These are phyloP conservation scores for Agrocybe praecox DNA, from an alignment of 768 basidiomycete genomes.

Conservation along the genomic window DNA sequence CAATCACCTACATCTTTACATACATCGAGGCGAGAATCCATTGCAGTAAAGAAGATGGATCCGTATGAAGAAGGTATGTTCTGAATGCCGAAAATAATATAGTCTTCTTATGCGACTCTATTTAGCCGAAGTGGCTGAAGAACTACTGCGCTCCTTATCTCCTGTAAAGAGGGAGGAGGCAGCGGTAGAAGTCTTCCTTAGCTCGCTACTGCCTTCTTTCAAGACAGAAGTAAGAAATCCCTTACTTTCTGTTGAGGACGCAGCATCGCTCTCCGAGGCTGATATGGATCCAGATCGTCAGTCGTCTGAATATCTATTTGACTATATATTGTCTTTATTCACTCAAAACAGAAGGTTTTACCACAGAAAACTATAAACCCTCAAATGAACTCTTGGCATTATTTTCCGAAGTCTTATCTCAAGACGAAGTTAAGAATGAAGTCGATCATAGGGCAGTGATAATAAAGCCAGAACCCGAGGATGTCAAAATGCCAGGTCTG, in stretches of 20 bases:
- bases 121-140: constrained; percentile 11
- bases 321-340: not conserved
- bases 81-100: too few species aligned
- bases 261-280: not conserved
- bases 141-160: constrained; percentile 8
- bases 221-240: constrained; percentile 1
- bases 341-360: not conserved
- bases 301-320: not conserved
- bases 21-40: not conserved
- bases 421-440: not conserved
- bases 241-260: not conserved
- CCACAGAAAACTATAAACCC: constrained; percentile 9
- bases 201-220: not conserved
- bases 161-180: constrained; percentile 6
- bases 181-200: not conserved
- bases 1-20: too few species aligned
- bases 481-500: not conserved
- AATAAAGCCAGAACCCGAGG: not conserved
- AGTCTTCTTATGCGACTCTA: not conserved
- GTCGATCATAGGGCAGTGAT: not conserved
- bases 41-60: constrained; percentile 19
- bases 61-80: constrained; percentile 24
- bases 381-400: constrained; percentile 7
- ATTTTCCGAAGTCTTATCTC: not conserved
- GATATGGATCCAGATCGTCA: not conserved